Evolutionary conservation across 2,329 filamentous ascomycete species (phyloP).

Genomic region (Aspergillus aculeatus): DNA sequence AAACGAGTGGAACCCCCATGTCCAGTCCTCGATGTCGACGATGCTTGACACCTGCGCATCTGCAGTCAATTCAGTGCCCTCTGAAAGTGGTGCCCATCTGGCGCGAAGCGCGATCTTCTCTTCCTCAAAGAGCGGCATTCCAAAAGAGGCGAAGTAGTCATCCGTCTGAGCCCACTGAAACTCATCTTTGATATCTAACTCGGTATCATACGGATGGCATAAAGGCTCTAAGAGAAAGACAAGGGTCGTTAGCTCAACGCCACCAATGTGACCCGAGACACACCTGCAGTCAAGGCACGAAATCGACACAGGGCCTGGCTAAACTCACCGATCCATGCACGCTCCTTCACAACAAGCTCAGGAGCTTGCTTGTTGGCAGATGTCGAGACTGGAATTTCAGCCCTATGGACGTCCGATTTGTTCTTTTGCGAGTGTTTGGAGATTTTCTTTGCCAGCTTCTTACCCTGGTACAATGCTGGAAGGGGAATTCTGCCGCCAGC

Average conservation of each 20-base stretch:
- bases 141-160: neutral
- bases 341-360: neutral
- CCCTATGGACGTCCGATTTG: neutral
- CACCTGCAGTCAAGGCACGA: neutral
- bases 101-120: neutral
- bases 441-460: neutral
- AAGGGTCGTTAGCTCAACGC: neutral
- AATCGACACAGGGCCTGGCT: neutral
- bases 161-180: neutral
- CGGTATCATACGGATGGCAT: neutral
- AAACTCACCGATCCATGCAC: neutral
- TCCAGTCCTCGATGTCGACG: neutral
- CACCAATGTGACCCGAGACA: neutral
- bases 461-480: slow-evolving; percentile 2
- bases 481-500: slow-evolving; percentile 20
- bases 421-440: neutral
- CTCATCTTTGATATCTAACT: neutral
- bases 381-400: neutral
- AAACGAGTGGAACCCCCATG: neutral
- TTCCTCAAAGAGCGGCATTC: neutral
- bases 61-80: neutral
- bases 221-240: neutral
- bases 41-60: neutral
- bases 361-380: neutral
- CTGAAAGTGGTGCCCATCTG: neutral